Evolutionary conservation across 495 filamentous ascomycete species (phyloP).

Genomic region (Tuber melanosporum): DNA sequence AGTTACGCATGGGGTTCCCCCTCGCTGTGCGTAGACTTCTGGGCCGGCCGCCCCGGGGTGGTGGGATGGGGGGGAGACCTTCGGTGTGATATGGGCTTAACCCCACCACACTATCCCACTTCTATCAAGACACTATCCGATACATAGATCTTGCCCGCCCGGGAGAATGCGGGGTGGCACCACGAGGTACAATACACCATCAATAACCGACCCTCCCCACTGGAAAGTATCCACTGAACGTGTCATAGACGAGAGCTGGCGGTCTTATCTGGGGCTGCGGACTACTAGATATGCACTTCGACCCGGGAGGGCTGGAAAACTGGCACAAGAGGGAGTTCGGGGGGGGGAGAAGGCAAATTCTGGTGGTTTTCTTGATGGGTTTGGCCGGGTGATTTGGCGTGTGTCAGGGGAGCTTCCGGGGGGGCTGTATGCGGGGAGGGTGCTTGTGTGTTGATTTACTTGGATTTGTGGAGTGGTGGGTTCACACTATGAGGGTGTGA

Average conservation of each 20-base stretch:
- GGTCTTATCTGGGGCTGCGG: neutral
- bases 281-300: neutral
- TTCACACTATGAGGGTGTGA: neutral
- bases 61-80: neutral
- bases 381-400: neutral
- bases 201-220: neutral
- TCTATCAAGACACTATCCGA: neutral
- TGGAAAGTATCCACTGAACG: neutral
- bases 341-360: neutral
- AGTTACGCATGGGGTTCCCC: neutral
- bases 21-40: neutral
- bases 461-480: neutral
- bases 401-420: neutral
- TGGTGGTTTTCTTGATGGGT: neutral
- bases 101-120: neutral
- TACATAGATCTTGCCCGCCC: neutral
- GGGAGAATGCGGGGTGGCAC: too few relatives aligned
- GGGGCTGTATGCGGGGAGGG: neutral
- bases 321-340: neutral
- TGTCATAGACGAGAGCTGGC: neutral
- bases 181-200: neutral
- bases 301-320: neutral
- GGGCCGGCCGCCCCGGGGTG: neutral
- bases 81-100: neutral
- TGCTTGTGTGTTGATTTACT: neutral